phyloP scores from a whole-genome alignment of 2,329 filamentous ascomycete species.

The Didymella arachidicola region DNA sequence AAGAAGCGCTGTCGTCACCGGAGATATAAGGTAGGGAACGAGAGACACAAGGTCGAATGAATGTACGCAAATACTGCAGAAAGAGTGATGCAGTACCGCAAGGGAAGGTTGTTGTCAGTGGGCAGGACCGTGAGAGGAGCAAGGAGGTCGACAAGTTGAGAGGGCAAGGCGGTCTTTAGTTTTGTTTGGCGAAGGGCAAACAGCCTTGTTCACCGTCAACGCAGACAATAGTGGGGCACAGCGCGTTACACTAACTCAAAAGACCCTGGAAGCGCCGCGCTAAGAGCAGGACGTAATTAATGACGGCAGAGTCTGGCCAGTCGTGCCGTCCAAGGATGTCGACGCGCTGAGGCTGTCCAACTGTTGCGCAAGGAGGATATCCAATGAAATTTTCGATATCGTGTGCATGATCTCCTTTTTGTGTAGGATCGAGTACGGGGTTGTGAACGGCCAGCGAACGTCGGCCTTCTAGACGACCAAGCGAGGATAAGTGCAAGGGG shows the following conservation, averaged over 20 bases:
- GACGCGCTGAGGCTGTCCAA: constrained; percentile 17
- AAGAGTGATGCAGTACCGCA: constrained; percentile 68
- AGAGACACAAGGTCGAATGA: constrained; percentile 46
- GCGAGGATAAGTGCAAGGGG: constrained; percentile 22
- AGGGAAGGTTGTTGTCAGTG: constrained; percentile 36
- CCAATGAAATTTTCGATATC: constrained; percentile 15
- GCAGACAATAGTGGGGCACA: constrained; percentile 22
- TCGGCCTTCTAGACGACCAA: constrained; percentile 11
- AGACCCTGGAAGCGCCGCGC: constrained; percentile 17
- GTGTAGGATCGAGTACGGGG: constrained; percentile 1
- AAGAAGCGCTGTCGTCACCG: constrained; percentile 25
- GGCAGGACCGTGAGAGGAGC: constrained; percentile 47
- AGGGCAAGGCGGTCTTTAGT: constrained; percentile 25
- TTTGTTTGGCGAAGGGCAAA: constrained; percentile 32
- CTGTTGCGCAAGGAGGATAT: constrained; percentile 11
- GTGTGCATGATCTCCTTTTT: constrained; percentile 15
- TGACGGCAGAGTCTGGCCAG: constrained; percentile 25
- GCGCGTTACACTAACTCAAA: constrained; percentile 17
- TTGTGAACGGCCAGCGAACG: constrained; percentile 10
- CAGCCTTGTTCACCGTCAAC: constrained; percentile 27
- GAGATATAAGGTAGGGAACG: constrained; percentile 29
- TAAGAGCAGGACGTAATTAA: constrained; percentile 17
- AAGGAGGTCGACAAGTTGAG: constrained; percentile 31
- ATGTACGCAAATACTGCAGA: constrained; percentile 63
- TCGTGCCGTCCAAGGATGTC: constrained; percentile 14